Base-by-base conservation (phyloP, 345 rosid species). In the Lumnitzera littorea region DNA sequence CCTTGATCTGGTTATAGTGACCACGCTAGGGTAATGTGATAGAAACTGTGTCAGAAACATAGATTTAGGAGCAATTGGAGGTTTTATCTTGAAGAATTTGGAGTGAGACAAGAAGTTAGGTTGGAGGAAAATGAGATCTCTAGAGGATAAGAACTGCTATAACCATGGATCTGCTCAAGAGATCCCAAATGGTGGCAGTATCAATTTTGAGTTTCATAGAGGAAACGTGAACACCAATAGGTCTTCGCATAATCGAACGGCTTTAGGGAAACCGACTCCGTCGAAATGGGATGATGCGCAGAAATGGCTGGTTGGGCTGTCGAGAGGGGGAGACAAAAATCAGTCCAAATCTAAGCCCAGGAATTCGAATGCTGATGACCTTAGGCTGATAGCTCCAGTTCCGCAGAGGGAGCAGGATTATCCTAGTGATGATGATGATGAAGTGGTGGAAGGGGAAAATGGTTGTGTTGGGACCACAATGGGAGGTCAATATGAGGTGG, bases 251-350 rank as follows among this genome's bases (percentile, higher is more conserved):
- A 91, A 83, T 70, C 74, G 96, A 41, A 80, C 85, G 15, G 84
- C 91, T 24, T 70, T 92, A 59, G 96, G 96, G 13, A 92, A 89
- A 57, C 91, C 91, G 6, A 77, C 98, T 11, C 98, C 96, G 24
- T 92, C 98, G 0, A 92, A 92, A 75, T 89, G 98, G 96, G 98
- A 92, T 55, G 98, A 92, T 62, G 96, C 96, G n/a, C 96, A 92
- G 58, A 92, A 92, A 78, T 92, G 98, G 98, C 82, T 92, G 12
- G 91, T 87, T 15, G 96, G 96, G 7, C 56, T 89, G 27, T 67
- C 91, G 56, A 81, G 89, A 65, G 84, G 74, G 24, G 84, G 83
- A 60, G 89, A 84, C 59, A 85, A 72, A 54, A 78, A 23, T 58
- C 71, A 76, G 17, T 65, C 72, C 61, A 72, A 61, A 50, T 53